Evolutionary conservation across 2,329 filamentous ascomycete species (phyloP), one percentile per base, ranked within the genome.

Genomic region (Sclerotinia glacialis): DNA sequence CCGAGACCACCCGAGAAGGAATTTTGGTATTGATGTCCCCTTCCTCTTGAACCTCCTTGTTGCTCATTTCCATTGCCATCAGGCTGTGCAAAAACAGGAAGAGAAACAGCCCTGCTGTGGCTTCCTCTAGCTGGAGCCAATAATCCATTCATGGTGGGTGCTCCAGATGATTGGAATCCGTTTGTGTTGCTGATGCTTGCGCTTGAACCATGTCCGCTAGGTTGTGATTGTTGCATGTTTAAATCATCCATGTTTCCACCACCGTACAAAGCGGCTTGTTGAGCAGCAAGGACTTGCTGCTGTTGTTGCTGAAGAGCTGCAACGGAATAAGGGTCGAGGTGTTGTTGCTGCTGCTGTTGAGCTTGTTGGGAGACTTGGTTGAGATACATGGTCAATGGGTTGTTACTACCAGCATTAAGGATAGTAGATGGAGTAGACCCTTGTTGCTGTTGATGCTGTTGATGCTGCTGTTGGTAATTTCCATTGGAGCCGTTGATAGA

Each of bases 341-440:
- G 76, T 64, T 77, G 78, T 66, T 81, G 73, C 46, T 76, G 73
- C 46, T 76, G 74, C 69, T 92, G 90, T 59, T 91, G 89, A 21
- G 86, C 85, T 74, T 90, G 87, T 69, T 89, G 86, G 28, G 88
- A 88, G 37, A 94, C 86, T 75, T 96, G 92, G 78, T 89, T 94
- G 67, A 97, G 84, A 77, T 97, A 98, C 86, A 97, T 88, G 31
- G 93, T 97, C 77, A 98, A 79, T 0, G 94, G 94, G 78, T 97
- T 97, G 81, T 87, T 94, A 74, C 83, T 83, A 64, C 87, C 89
- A 62, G 86, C 87, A 77, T 93, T 95, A 78, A 97, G 86, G 67
- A 96, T 86, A 26, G 87, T 85, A 2, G 89, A 89, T 0, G 90
- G 86, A 31, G 87, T 89, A 79, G 75, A 89, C 11, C 71, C 74